Percentiles rank a stretch among this genome's conserved stretches.
Evolutionary conservation across 2,329 filamentous ascomycete species (phyloP).

Genomic region (Penicillium sp.): DNA sequence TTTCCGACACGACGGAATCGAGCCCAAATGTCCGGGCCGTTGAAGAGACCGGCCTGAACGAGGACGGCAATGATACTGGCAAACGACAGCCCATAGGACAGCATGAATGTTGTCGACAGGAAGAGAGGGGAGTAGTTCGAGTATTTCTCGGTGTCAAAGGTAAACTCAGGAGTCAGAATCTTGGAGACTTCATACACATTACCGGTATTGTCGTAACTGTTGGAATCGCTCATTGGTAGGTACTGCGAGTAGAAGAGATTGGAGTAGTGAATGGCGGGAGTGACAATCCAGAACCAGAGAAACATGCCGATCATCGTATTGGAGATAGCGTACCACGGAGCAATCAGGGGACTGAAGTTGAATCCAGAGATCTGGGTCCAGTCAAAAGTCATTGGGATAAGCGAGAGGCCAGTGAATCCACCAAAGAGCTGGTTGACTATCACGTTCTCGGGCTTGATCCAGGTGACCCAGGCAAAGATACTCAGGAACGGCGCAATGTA

Average conservation of each 20-base stretch:
- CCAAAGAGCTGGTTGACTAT: conserved; percentile 54
- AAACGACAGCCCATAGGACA: conserved; percentile 64
- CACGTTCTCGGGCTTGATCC: conserved; percentile 60
- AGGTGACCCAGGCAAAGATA: conserved; percentile 62
- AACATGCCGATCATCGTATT: conserved; percentile 63
- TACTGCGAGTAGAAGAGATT: conserved; percentile 57
- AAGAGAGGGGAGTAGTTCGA: conserved; percentile 54
- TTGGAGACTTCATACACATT: conserved; percentile 54
- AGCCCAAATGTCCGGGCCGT: conserved; percentile 57
- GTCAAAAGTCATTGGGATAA: conserved; percentile 48
- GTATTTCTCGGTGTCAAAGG: conserved; percentile 56
- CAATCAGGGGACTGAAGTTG: conserved; percentile 58
- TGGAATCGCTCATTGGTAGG: conserved; percentile 60
- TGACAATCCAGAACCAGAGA: conserved; percentile 55
- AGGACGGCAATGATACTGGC: conserved; percentile 61
- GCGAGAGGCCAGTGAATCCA: conserved; percentile 14
- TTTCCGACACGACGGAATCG: conserved; percentile 53
- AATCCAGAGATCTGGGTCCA: conserved; percentile 66
- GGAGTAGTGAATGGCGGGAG: conserved; percentile 55
- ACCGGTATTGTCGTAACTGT: conserved; percentile 64
- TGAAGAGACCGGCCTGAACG: conserved; percentile 59
- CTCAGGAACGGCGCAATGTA: conserved; percentile 61
- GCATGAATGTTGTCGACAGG: conserved; percentile 61
- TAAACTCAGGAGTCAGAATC: conserved; percentile 55
- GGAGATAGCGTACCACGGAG: conserved; percentile 65